Conservation (phyloP, 2,329 filamentous ascomycete species). For the Epichloe gansuensis region DNA sequence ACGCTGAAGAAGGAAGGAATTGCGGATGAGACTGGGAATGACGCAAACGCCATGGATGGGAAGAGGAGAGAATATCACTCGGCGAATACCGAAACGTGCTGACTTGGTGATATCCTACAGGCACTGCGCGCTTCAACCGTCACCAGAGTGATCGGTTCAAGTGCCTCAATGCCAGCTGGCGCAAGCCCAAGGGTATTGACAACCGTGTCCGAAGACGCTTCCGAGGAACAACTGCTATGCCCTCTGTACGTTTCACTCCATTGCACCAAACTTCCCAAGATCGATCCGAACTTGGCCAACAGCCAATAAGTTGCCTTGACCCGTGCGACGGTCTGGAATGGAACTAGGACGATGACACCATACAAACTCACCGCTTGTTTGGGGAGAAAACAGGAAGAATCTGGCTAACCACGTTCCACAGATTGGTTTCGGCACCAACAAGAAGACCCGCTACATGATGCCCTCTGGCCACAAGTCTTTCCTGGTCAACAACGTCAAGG, state of each 20-base stretch:
- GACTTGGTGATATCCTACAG: slow-evolving; percentile 37
- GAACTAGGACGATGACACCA: not conserved
- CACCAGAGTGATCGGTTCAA: slow-evolving; percentile 98
- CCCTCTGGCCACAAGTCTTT: slow-evolving; percentile 99
- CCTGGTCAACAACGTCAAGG: slow-evolving; percentile 92
- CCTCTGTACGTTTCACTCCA: slow-evolving; percentile 62
- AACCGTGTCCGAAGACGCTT: slow-evolving; percentile 95
- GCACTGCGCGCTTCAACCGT: slow-evolving; percentile 88
- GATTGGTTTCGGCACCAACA: slow-evolving; percentile 99
- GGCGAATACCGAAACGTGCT: slow-evolving; percentile 17
- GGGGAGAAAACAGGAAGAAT: not conserved
- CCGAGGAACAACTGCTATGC: slow-evolving; percentile 91
- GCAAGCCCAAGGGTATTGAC: slow-evolving; percentile 99
- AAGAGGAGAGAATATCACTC: not conserved
- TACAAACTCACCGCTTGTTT: too few relatives aligned
- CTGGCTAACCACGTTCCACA: slow-evolving; percentile 25
- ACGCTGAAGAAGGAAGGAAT: not conserved
- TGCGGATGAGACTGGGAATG: not conserved
- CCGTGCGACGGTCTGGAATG: not conserved
- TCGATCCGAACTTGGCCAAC: not conserved
- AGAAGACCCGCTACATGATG: slow-evolving; percentile 98
- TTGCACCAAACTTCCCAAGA: not conserved
- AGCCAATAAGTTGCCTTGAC: not conserved
- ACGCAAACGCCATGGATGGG: not conserved
- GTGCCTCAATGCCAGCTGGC: slow-evolving; percentile 82